These are phyloP conservation scores for Sporothrix protearum DNA, from an alignment of 2,329 filamentous ascomycete genomes.

Conservation along the genomic window DNA sequence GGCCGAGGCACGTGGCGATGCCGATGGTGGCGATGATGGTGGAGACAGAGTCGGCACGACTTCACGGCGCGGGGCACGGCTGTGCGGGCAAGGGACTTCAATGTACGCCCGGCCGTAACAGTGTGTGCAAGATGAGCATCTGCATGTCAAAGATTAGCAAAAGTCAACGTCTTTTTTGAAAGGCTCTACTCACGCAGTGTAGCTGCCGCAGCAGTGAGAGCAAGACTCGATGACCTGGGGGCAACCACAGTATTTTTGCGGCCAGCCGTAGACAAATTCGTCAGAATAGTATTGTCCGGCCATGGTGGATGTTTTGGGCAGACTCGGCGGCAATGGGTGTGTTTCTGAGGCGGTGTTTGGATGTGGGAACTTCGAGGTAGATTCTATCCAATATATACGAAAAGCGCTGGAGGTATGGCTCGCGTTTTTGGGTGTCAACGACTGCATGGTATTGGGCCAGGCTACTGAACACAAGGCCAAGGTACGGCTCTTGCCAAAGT, in stretches of 20 bases:
- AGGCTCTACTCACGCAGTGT: slow-evolving; percentile 20
- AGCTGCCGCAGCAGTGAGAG: slow-evolving; percentile 27
- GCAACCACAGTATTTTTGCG: slow-evolving; percentile 26
- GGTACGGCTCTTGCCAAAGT: not conserved
- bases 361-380: not conserved
- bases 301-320: slow-evolving; percentile 2
- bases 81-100: slow-evolving; percentile 22
- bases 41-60: not conserved
- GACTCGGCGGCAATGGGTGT: not conserved
- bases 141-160: not conserved
- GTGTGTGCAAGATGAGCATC: slow-evolving; percentile 22
- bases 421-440: not conserved
- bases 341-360: not conserved
- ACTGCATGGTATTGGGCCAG: not conserved
- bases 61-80: not conserved
- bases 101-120: slow-evolving; percentile 25
- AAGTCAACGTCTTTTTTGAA: not conserved
- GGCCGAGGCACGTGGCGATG: not conserved
- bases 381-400: not conserved
- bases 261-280: slow-evolving; percentile 28
- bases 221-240: slow-evolving; percentile 26
- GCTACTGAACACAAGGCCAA: not conserved
- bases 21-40: not conserved
- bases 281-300: not conserved
- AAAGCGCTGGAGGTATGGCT: not conserved